Base-by-base conservation (phyloP, 768 basidiomycete genomes). In the Termitomyces heimii region DNA sequence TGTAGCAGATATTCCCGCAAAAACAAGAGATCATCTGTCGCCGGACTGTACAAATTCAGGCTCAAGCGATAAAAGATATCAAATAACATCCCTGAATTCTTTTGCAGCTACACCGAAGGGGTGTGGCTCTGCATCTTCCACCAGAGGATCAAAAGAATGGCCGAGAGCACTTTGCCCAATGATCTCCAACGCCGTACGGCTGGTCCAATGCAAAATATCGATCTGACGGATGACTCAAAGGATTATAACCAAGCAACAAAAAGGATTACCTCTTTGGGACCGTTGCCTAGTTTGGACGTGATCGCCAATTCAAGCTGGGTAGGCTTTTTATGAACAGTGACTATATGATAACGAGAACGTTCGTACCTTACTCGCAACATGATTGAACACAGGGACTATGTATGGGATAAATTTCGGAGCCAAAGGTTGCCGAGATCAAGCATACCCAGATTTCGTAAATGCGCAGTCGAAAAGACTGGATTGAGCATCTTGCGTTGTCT, bases 401-500 rank as follows among this genome's bases (percentile, higher is more conserved):
- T 13, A 45, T n/a, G 13, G 9, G 18, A 10, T 16, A n/a, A 8
- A 31, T 10, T 26, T 22, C 5, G 26, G 22, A 26, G 35, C 18
- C 3, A 18, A 45, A 34, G 2, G 32, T 16, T 35, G 31, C 5
- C 22, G 16, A 22, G 24, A 32, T 47, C 5, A n/a, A 5, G 35
- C 59, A 34, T 40, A 63, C 64, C 44, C 59, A 67, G 58, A 26
- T 67, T 63, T 5, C 72, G 69, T 67, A 76, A 65, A 47, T 73
- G 71, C 0, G 66, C 64, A 22, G 63, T 66, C 12, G 73, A 73
- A 53, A 76, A 76, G 3, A 72, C 70, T 2, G 74, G 74, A 59
- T 72, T 73, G n/a, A 76, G 52, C 63, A 76, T 64, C 56, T 73
- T 74, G 22, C 73, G 61, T 53, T 75, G 74, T 40, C 49, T 65